A percentile compares a stretch with the other conserved stretches of the same genome.
Evolutionary conservation across 441 rosid genomes (phyloP).

Genomic region (California macrophylla): DNA sequence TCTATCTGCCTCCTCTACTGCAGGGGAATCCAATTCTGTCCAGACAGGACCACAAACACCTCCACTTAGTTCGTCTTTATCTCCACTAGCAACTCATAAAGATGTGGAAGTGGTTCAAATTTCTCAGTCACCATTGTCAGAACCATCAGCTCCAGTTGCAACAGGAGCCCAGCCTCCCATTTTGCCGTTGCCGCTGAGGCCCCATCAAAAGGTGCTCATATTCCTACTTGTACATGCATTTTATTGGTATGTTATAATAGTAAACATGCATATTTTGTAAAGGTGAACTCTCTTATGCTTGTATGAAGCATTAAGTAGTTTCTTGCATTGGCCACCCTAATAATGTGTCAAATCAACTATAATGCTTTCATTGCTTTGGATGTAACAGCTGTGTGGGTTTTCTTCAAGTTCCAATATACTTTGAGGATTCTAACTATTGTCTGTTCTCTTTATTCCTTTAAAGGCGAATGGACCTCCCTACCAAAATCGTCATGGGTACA

Average conservation of each 20-base stretch:
- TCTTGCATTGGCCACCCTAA: neutral
- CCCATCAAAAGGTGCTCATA: conserved; percentile 34
- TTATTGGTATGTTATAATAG: neutral
- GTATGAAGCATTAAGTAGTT: neutral
- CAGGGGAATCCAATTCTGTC: conserved; percentile 33
- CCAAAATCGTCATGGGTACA: conserved; percentile 41
- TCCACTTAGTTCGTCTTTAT: conserved; percentile 41
- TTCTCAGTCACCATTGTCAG: conserved; percentile 36
- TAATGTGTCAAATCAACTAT: neutral
- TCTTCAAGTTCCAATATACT: conserved; percentile 5
- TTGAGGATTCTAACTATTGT: conserved; percentile 12
- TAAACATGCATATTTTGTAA: neutral
- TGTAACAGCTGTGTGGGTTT: neutral
- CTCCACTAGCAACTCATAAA: conserved; percentile 44
- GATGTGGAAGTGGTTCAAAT: conserved; percentile 63
- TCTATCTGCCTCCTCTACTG: conserved; percentile 34
- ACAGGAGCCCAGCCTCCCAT: conserved; percentile 71
- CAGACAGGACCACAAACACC: conserved; percentile 40
- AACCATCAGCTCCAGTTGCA: conserved; percentile 35
- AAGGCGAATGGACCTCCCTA: conserved; percentile 60
- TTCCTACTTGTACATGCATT: neutral
- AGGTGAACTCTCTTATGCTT: neutral
- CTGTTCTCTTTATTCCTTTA: conserved; percentile 10
- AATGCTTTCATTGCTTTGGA: neutral
- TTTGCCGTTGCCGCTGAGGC: conserved; percentile 63